phyloP scores from a whole-genome alignment of 345 rosid genomes.

The Salix arbutifolia region DNA sequence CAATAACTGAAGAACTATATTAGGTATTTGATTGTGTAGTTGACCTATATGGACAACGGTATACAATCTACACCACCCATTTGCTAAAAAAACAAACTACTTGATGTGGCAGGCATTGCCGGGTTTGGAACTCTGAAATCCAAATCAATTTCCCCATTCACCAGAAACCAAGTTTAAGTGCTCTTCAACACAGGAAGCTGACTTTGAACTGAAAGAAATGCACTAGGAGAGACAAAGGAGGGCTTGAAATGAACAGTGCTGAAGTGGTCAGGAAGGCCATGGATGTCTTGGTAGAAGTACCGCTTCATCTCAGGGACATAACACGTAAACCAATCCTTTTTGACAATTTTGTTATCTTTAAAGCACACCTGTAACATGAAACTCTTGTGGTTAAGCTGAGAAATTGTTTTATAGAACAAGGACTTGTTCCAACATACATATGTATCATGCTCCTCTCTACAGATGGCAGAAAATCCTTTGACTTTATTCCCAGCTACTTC shows the following conservation, averaged over 20 bases:
- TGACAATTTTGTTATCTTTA: background rate
- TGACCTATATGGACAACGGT: background rate
- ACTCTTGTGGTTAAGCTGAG: background rate
- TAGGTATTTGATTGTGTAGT: background rate
- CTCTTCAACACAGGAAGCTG: background rate
- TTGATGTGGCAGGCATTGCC: background rate
- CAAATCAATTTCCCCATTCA: background rate
- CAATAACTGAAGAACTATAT: constrained; percentile 18
- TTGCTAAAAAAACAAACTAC: background rate
- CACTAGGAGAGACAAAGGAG: background rate
- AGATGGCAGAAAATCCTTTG: background rate
- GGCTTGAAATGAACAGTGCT: background rate
- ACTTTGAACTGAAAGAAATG: background rate
- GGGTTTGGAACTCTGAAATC: background rate
- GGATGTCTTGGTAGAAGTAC: background rate
- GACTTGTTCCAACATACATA: constrained; percentile 2
- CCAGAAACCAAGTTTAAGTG: background rate
- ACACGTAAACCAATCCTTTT: background rate
- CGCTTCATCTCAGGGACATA: background rate
- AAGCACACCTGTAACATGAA: background rate
- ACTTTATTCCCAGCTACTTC: background rate
- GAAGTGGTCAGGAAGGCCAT: background rate
- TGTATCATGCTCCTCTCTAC: background rate
- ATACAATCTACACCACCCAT: background rate
- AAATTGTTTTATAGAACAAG: background rate